Evolutionary conservation across 371 early-diverging fungal species (phyloP), one percentile per base, ranked within the genome.

Genomic region (Apophysomyces trapeziformis): DNA sequence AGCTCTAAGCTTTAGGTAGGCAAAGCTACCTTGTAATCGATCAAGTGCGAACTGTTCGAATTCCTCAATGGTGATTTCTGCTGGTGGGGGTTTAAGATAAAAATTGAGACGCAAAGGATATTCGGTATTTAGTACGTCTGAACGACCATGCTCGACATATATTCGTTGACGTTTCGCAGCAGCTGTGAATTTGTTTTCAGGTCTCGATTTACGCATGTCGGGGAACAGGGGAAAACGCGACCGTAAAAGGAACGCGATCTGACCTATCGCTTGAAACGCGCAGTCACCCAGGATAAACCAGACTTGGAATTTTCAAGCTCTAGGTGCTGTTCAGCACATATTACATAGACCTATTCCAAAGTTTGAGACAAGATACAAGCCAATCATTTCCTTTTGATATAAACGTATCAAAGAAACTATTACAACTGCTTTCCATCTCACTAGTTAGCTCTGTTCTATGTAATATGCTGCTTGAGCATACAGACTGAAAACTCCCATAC

Each of bases 31-130:
- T 77, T 92, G 92, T 61, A 98, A 89, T 54, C 99, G 87, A 83
- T 96, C 96, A 21, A 98, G 87, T 1, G 97, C 96, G 79, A 84
- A 95, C 16, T 74, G 69, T 77, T 98, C 98, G 75, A 98, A 96
- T 70, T 97, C 95, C 60, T 90, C 92, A 65, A 96, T 88, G 60
- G 90, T 93, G 69, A 97, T 87, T 66, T 95, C 92, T 38, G 83
- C 83, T 58, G 82, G 78, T 18, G 93, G 92, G 12, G 96, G 92
- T 4, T 84, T 77, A 9, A 68, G 54, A 80, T 97, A 98, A 68
- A 94, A 88, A 72, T 92, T 91, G 61, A 97, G 89, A 13, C 92
- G 84, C 64, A 76, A 71, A 9, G 95, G 94, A 75, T 93, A 95
- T 57, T 74, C 72, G 16, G 61, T 44, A 44, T 68, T 63, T 13